phyloP scores from a whole-genome alignment of 805 yeast species.

The Debaryomyces castellii region DNA sequence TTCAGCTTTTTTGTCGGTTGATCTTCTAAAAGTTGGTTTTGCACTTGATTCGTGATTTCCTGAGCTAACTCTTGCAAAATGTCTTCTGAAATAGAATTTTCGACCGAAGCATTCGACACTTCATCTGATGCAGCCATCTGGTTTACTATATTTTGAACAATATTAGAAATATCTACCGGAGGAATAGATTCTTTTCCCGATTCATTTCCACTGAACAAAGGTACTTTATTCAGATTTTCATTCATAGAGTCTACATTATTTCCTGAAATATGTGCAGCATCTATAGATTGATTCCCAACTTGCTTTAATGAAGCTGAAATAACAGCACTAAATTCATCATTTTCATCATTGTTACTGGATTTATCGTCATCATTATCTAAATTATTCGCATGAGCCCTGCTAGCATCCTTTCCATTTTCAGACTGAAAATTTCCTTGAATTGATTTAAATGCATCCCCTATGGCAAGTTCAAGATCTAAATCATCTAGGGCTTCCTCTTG shows the following conservation, averaged over 20 bases:
- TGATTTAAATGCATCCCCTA: constrained; percentile 37
- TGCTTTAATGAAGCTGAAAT: constrained; percentile 21
- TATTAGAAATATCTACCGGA: constrained; percentile 16
- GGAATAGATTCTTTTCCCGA: background rate
- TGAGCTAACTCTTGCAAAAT: constrained; percentile 27
- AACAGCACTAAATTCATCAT: constrained; percentile 3
- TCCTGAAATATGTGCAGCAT: background rate
- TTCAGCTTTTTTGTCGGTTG: constrained; percentile 7
- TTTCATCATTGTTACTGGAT: background rate
- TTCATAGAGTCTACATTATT: background rate
- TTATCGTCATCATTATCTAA: background rate
- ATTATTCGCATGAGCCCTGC: background rate
- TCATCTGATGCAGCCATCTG: constrained; percentile 17
- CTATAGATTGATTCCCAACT: background rate
- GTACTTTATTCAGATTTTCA: background rate
- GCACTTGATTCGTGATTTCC: constrained; percentile 31
- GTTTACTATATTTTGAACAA: constrained; percentile 26
- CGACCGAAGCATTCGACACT: background rate
- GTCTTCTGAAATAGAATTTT: constrained; percentile 17
- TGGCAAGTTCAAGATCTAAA: constrained; percentile 32
- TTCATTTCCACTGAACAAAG: background rate
- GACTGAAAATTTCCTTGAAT: constrained; percentile 2
- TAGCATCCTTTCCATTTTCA: background rate
- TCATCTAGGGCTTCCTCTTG: constrained; percentile 16
- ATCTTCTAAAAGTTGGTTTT: constrained; percentile 20